These are phyloP conservation scores for Syzygium syzygioides DNA, from an alignment of 441 rosid genomes.

Conservation along the genomic window DNA sequence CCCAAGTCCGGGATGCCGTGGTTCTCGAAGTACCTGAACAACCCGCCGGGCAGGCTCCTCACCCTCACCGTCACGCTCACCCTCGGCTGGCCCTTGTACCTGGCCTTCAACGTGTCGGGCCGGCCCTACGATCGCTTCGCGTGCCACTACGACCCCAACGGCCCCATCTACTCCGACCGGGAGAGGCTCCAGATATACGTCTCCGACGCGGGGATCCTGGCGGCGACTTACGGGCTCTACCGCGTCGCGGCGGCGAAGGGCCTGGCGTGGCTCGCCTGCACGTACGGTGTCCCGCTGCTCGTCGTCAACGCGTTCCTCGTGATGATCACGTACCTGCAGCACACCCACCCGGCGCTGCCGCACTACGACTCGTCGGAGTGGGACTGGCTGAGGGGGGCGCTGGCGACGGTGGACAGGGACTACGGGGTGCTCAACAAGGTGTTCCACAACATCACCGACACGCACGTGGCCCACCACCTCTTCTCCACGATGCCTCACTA, in stretches of 20 bases:
- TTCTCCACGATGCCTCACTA: slow-evolving; percentile 18
- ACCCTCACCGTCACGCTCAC: slow-evolving; percentile 46
- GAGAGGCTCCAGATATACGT: slow-evolving; percentile 66
- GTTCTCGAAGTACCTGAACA: slow-evolving; percentile 77
- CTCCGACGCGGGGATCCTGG: slow-evolving; percentile 73
- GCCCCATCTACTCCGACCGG: slow-evolving; percentile 77
- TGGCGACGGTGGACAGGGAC: slow-evolving; percentile 45
- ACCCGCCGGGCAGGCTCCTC: slow-evolving; percentile 60
- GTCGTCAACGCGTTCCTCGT: slow-evolving; percentile 75
- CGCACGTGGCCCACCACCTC: slow-evolving; percentile 34
- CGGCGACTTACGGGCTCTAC: slow-evolving; percentile 52
- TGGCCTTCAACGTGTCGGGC: slow-evolving; percentile 80
- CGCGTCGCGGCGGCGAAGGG: slow-evolving; percentile 48
- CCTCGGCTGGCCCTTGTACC: slow-evolving; percentile 91
- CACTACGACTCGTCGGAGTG: slow-evolving; percentile 85
- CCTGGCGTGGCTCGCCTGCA: slow-evolving; percentile 53
- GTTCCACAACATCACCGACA: slow-evolving; percentile 38
- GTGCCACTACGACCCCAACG: slow-evolving; percentile 69
- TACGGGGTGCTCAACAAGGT: slow-evolving; percentile 35
- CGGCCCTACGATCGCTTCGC: slow-evolving; percentile 71
- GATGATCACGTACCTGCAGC: slow-evolving; percentile 85
- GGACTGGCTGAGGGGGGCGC: slow-evolving; percentile 96
- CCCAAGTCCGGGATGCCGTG: slow-evolving; percentile 37
- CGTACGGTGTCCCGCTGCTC: slow-evolving; percentile 73
- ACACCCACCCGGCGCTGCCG: slow-evolving; percentile 84